Percentiles rank a stretch among this genome's conserved stretches.
Conservation (phyloP, 441 rosid species). For the Breynia disticha region DNA sequence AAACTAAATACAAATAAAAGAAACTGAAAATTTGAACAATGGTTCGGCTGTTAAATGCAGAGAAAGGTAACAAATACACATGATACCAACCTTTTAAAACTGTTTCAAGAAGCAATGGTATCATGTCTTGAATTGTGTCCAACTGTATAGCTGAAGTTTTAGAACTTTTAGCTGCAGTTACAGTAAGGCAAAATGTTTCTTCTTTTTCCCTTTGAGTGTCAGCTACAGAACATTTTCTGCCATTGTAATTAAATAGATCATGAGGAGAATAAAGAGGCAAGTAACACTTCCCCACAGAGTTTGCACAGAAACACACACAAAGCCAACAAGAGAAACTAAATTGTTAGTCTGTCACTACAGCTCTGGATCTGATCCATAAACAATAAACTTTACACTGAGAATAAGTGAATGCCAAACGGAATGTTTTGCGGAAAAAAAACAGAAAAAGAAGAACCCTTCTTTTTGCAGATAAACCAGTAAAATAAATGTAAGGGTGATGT, state of each 20-base stretch:
- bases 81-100: slow-evolving; percentile 56
- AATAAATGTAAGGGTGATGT: too few relatives aligned
- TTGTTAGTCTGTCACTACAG: too few relatives aligned
- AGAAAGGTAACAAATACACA: neutral
- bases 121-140: slow-evolving; percentile 41
- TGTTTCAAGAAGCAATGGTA: slow-evolving; percentile 67
- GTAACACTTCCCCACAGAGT: too few relatives aligned
- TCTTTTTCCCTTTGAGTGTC: slow-evolving; percentile 31
- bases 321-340: too few relatives aligned
- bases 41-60: neutral
- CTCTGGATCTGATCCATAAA: too few relatives aligned
- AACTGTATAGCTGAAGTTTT: slow-evolving; percentile 27
- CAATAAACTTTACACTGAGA: too few relatives aligned
- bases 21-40: neutral
- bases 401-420: too few relatives aligned
- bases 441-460: too few relatives aligned
- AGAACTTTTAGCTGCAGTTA: slow-evolving; percentile 36
- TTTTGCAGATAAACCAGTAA: too few relatives aligned
- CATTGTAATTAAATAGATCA: slow-evolving; percentile 15
- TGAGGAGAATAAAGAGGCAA: neutral
- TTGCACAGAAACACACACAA: too few relatives aligned
- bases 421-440: too few relatives aligned
- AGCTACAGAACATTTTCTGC: slow-evolving; percentile 41
- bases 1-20: neutral
- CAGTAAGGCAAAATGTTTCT: slow-evolving; percentile 57